phyloP scores from a whole-genome alignment of 768 basidiomycete species.

The Trametes cubensis region DNA sequence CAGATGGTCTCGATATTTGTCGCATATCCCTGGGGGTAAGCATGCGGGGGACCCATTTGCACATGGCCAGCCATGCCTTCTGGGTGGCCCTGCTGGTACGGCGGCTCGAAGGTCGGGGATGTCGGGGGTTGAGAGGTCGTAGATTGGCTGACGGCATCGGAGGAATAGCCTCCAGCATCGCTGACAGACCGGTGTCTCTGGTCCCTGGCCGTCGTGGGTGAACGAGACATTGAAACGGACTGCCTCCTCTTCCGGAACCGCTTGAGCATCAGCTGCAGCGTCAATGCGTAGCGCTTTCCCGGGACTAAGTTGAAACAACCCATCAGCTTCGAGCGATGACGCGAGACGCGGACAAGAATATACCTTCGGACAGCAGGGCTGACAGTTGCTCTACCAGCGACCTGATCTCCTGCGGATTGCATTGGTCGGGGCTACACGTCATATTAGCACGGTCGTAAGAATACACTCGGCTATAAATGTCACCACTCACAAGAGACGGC shows the following conservation, averaged over 20 bases:
- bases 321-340: background rate
- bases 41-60: slow-evolving; percentile 34
- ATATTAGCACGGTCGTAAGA: background rate
- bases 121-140: slow-evolving; percentile 42
- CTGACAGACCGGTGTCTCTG: slow-evolving; percentile 48
- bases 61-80: slow-evolving; percentile 36
- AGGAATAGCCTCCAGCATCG: slow-evolving; percentile 41
- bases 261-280: slow-evolving; percentile 88
- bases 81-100: slow-evolving; percentile 36
- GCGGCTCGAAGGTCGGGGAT: slow-evolving; percentile 58
- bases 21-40: slow-evolving; percentile 24
- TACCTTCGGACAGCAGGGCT: slow-evolving; percentile 77
- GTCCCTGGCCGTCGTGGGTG: slow-evolving; percentile 59
- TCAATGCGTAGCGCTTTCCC: slow-evolving; percentile 89
- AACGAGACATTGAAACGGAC: slow-evolving; percentile 56
- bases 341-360: slow-evolving; percentile 29
- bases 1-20: slow-evolving; percentile 67
- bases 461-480: background rate
- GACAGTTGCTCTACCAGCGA: slow-evolving; percentile 79
- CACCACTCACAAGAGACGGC: slow-evolving; percentile 77
- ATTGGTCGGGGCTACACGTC: slow-evolving; percentile 73
- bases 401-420: slow-evolving; percentile 74
- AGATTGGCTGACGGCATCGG: slow-evolving; percentile 39
- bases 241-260: slow-evolving; percentile 62
- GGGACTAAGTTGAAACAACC: slow-evolving; percentile 59